Evolutionary conservation across 805 yeast species (phyloP).

Genomic region (Sugiyamaella valdiviana): DNA sequence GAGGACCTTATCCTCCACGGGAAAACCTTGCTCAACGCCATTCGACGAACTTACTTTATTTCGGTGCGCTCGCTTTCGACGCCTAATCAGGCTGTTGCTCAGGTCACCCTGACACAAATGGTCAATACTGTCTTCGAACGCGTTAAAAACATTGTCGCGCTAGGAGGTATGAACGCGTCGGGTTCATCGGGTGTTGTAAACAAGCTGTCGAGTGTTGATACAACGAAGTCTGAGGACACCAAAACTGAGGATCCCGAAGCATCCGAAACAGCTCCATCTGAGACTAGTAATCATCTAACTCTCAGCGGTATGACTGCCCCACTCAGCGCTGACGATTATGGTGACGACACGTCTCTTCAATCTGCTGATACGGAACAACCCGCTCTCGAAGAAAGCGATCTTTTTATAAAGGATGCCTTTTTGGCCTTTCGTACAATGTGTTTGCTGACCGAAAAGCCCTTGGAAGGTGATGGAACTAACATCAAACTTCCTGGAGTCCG

Average conservation of each 20-base stretch:
- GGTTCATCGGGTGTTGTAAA: not conserved
- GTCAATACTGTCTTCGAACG: slow-evolving; percentile 81
- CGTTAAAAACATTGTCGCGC: slow-evolving; percentile 37
- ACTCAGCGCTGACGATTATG: slow-evolving; percentile 6
- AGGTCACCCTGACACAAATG: slow-evolving; percentile 89
- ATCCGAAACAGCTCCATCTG: slow-evolving; percentile 1
- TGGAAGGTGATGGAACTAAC: slow-evolving; percentile 57
- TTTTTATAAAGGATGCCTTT: slow-evolving; percentile 83
- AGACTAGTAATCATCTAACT: slow-evolving; percentile 22
- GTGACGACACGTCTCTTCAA: slow-evolving; percentile 24
- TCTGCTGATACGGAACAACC: slow-evolving; percentile 34
- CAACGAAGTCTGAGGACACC: not conserved
- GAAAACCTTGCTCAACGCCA: slow-evolving; percentile 77
- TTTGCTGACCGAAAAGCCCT: slow-evolving; percentile 75
- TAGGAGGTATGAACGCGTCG: not conserved
- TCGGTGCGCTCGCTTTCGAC: slow-evolving; percentile 78
- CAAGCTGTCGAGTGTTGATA: not conserved
- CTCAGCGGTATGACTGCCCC: slow-evolving; percentile 29
- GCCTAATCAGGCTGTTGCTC: slow-evolving; percentile 87
- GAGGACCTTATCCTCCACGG: slow-evolving; percentile 85
- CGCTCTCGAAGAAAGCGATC: slow-evolving; percentile 53
- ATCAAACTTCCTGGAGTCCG: slow-evolving; percentile 85
- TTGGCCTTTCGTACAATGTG: slow-evolving; percentile 92
- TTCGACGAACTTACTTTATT: slow-evolving; percentile 88
- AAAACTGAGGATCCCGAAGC: slow-evolving; percentile 2